These are phyloP conservation scores for Yamadazyma philogaea DNA, from an alignment of 805 yeast genomes.

Conservation along the genomic window DNA sequence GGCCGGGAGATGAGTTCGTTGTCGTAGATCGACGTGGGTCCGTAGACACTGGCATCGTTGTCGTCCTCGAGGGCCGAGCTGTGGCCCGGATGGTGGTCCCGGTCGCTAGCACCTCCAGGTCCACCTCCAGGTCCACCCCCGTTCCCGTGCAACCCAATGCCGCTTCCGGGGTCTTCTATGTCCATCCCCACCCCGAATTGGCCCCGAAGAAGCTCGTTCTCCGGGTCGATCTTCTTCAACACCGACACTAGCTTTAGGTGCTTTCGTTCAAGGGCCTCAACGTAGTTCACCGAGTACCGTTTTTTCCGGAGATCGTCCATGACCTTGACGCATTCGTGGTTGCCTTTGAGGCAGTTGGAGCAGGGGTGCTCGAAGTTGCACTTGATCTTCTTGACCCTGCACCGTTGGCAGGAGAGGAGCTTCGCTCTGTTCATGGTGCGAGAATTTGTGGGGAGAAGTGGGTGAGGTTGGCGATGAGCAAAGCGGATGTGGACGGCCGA, in stretches of 20 bases:
- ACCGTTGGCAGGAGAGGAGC: slow-evolving; percentile 35
- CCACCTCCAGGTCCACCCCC: neutral
- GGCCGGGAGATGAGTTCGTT: slow-evolving; percentile 19
- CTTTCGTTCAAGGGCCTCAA: slow-evolving; percentile 40
- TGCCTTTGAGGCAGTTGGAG: slow-evolving; percentile 41
- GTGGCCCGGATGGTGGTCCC: neutral
- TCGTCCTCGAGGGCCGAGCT: slow-evolving; percentile 15
- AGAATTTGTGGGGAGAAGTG: neutral
- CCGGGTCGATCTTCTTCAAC: neutral
- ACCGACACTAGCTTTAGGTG: slow-evolving; percentile 20
- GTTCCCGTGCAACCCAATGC: neutral
- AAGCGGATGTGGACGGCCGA: too few species aligned
- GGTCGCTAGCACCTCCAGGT: neutral
- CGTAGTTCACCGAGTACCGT: slow-evolving; percentile 49
- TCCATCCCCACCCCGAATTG: neutral
- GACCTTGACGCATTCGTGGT: slow-evolving; percentile 45
- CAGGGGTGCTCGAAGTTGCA: slow-evolving; percentile 52
- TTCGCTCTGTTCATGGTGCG: slow-evolving; percentile 8
- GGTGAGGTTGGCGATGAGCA: neutral
- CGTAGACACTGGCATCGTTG: slow-evolving; percentile 38
- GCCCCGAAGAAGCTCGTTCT: neutral
- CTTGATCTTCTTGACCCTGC: slow-evolving; percentile 43
- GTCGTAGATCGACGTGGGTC: slow-evolving; percentile 46
- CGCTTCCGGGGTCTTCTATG: neutral
- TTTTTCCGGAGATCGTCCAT: slow-evolving; percentile 50